phyloP scores from a whole-genome alignment of 768 basidiomycete genomes.

The Termitomyces sp. region DNA sequence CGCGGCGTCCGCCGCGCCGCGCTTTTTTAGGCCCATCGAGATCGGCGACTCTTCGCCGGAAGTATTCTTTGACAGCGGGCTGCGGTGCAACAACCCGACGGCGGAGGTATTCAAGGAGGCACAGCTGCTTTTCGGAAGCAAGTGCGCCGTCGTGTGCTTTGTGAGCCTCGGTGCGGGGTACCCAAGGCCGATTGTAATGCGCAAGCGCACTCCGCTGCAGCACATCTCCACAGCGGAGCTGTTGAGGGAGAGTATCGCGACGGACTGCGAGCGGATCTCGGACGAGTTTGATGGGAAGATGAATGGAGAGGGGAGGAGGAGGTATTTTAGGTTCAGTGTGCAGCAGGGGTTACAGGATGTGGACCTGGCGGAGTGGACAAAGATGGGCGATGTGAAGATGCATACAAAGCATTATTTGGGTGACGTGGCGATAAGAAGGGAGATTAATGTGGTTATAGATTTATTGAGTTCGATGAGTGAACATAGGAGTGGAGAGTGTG shows the following conservation, averaged over 20 bases:
- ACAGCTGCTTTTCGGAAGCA: neutral
- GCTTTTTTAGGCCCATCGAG: conserved; percentile 17
- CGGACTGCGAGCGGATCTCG: conserved; percentile 3
- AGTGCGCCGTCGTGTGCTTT: neutral
- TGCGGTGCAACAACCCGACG: conserved; percentile 12
- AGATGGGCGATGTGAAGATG: conserved; percentile 4
- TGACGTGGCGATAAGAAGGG: neutral
- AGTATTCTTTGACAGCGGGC: conserved; percentile 9
- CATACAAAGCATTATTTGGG: conserved; percentile 2
- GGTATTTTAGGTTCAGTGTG: conserved; percentile 9
- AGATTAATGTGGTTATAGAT: neutral
- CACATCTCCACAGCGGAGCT: neutral
- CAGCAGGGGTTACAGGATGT: conserved; percentile 11
- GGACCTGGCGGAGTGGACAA: conserved; percentile 3
- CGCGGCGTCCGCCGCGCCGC: conserved; percentile 21
- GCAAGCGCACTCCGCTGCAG: neutral
- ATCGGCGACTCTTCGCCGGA: conserved; percentile 6
- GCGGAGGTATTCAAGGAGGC: neutral
- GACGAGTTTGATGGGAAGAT: neutral
- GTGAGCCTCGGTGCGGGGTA: conserved; percentile 9
- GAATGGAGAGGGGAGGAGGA: neutral
- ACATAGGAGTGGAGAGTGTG: neutral
- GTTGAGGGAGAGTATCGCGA: neutral
- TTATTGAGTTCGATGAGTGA: neutral
- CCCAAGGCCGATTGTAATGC: neutral